These are phyloP conservation scores for Silene vulgaris DNA, from an alignment of 179 eudicot genomes.

Conservation along the genomic window DNA sequence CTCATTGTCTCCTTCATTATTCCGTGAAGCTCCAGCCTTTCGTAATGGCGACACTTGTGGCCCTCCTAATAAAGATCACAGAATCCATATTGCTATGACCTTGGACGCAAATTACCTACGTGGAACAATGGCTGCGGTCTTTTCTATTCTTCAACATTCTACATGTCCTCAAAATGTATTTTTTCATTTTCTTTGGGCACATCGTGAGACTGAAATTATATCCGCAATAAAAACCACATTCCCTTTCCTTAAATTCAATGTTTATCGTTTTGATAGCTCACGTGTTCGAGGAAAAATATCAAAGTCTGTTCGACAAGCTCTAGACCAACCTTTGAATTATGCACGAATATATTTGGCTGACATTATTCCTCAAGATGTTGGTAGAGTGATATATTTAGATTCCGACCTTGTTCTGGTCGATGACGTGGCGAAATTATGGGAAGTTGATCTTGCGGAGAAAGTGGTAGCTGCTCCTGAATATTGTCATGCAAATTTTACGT, in stretches of 20 bases:
- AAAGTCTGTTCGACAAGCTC: slow-evolving; percentile 19
- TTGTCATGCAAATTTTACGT: slow-evolving; percentile 26
- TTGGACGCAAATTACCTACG: slow-evolving; percentile 24
- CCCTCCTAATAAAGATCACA: neutral
- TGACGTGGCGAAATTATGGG: slow-evolving; percentile 24
- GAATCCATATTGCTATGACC: slow-evolving; percentile 26
- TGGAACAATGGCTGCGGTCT: slow-evolving; percentile 26
- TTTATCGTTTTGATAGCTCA: slow-evolving; percentile 14
- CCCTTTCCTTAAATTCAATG: slow-evolving; percentile 19
- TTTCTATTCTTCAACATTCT: slow-evolving; percentile 25
- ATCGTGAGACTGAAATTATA: slow-evolving; percentile 10
- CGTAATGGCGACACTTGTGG: slow-evolving; percentile 21
- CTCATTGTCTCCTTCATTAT: neutral
- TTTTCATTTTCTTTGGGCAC: slow-evolving; percentile 25
- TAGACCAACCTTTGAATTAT: slow-evolving; percentile 26
- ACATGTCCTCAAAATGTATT: slow-evolving; percentile 19
- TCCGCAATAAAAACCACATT: slow-evolving; percentile 17
- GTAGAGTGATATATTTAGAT: slow-evolving; percentile 22
- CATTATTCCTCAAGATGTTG: slow-evolving; percentile 21
- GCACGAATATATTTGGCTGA: slow-evolving; percentile 24
- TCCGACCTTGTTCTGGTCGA: slow-evolving; percentile 27
- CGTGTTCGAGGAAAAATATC: slow-evolving; percentile 23
- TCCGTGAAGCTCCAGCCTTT: slow-evolving; percentile 23
- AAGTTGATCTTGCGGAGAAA: slow-evolving; percentile 9
- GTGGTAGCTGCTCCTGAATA: slow-evolving; percentile 28